Percentiles rank a stretch among this genome's conserved stretches.
Conservation (phyloP, 2,329 filamentous ascomycete species). For the Zalaria obscura region DNA sequence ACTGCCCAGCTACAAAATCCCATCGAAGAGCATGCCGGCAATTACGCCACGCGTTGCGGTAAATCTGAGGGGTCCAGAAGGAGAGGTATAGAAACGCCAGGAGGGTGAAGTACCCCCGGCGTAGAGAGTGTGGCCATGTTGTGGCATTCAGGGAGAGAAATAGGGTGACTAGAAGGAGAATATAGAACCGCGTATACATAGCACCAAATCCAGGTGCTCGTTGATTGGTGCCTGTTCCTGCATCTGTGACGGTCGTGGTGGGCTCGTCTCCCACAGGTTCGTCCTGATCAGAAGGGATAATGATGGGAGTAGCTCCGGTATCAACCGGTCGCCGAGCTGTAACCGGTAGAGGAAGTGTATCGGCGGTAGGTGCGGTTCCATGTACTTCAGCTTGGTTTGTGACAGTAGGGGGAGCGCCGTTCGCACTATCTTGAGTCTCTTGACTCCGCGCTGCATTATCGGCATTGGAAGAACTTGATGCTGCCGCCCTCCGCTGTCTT, state of each 20-base stretch:
- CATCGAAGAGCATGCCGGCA: conserved; percentile 82
- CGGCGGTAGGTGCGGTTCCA: conserved; percentile 8
- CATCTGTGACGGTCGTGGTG: conserved; percentile 11
- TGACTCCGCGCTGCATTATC: conserved; percentile 2
- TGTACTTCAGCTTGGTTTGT: conserved; percentile 1
- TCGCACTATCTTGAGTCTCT: neutral
- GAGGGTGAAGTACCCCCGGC: conserved; percentile 42
- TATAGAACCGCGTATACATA: conserved; percentile 48
- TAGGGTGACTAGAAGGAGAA: conserved; percentile 41
- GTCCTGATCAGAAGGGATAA: conserved; percentile 47
- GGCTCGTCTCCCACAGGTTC: conserved; percentile 28
- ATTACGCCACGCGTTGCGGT: conserved; percentile 79
- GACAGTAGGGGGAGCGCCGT: neutral
- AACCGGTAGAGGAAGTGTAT: conserved; percentile 34
- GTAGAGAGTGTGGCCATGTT: conserved; percentile 39
- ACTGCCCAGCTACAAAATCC: conserved; percentile 81
- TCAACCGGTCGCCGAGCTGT: conserved; percentile 30
- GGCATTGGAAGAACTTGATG: conserved; percentile 4
- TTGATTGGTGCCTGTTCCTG: conserved; percentile 14
- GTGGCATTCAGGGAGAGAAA: conserved; percentile 46
- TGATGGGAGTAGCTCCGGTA: conserved; percentile 39
- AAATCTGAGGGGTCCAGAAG: conserved; percentile 84
- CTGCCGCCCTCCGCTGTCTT: conserved; percentile 13
- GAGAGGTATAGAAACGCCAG: conserved; percentile 68
- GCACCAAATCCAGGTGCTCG: conserved; percentile 31